Base-by-base conservation (phyloP, 2,329 filamentous ascomycete genomes). In the Sarocladium brachiariae region DNA sequence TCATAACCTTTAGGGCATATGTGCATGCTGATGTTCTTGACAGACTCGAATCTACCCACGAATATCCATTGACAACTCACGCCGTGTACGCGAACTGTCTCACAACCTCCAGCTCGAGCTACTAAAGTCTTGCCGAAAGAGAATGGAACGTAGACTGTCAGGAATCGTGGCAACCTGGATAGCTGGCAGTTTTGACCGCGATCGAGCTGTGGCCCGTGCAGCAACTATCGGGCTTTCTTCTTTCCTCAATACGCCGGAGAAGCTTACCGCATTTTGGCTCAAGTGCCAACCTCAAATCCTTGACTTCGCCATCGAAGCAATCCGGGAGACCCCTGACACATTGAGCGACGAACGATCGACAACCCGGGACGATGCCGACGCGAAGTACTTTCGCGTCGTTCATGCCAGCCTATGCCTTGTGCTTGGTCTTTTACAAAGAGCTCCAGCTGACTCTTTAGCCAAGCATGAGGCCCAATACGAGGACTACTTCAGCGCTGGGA, bases 301-400 rank as follows among this genome's bases (percentile, higher is more conserved):
- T 52, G 82, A 90, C 47, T 96, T 89, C 66, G 89, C 89, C 52
- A 80, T 79, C 51, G 83, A 89, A 60, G 89, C 89, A 4, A 79
- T 93, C 37, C 80, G 84, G 50, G 93, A 99, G 66, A 92, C 86
- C 0, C 68, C 84, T 2, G 77, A 85, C 31, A 95, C 89, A 0
- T 72, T 99, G 31, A 97, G 91, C 63, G 93, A 99, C 63, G 88
- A 95, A 67, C 80, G 92, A 21, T 89, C 83, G 1, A 88, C 90
- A 3, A 93, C 82, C 53, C 70, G 80, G 8, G 92, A 97, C 57
- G 93, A 99, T 63, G 84, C 89, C 3, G 80, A 90, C 57, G 80
- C 86, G 16, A 96, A 96, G 59, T 93, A 95, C 68, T 80, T 83
- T 54, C 80, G 93, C 43, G 90, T 96, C 3, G 61, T 82, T 2